Evolutionary conservation across 2,329 filamentous ascomycete genomes (phyloP).

Genomic region (Arthroderma sp.): DNA sequence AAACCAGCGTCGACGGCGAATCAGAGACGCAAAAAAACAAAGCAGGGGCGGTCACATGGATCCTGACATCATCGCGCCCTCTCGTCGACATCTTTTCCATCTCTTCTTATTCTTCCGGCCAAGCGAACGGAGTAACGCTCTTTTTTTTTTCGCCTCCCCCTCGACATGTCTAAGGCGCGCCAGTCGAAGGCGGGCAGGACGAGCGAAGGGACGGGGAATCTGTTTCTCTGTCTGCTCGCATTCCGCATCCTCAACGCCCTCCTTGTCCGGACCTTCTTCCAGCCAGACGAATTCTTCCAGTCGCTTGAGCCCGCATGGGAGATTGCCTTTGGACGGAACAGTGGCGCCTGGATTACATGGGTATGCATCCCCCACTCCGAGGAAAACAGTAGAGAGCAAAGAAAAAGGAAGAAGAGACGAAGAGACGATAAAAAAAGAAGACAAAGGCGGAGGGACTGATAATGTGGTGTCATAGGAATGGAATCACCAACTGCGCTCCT

Average conservation of each 20-base stretch:
- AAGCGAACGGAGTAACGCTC: not conserved
- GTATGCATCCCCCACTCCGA: conserved; percentile 41
- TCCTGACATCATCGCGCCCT: not conserved
- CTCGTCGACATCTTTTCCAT: not conserved
- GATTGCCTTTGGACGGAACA: conserved; percentile 63
- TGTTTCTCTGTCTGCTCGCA: conserved; percentile 33
- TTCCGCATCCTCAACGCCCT: conserved; percentile 72
- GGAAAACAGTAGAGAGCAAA: too few relatives aligned
- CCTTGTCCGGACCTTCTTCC: conserved; percentile 78
- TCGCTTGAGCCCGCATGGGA: conserved; percentile 89
- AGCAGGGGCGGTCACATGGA: not conserved
- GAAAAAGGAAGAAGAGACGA: not conserved
- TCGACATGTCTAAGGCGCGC: not conserved
- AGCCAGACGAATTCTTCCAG: conserved; percentile 96
- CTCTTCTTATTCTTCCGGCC: not conserved
- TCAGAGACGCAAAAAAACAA: not conserved
- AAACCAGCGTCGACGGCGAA: not conserved
- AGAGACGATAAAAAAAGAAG: not conserved
- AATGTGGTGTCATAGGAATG: conserved; percentile 61
- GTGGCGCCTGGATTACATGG: conserved; percentile 92
- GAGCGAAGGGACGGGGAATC: not conserved
- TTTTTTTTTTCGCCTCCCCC: not conserved
- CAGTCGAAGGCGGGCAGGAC: not conserved
- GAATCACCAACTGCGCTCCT: conserved; percentile 74
- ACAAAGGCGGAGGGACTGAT: conserved; percentile 1